Base-by-base conservation (phyloP, 202 grass and related monocot genomes). In the Brachypodium distachyon region DNA sequence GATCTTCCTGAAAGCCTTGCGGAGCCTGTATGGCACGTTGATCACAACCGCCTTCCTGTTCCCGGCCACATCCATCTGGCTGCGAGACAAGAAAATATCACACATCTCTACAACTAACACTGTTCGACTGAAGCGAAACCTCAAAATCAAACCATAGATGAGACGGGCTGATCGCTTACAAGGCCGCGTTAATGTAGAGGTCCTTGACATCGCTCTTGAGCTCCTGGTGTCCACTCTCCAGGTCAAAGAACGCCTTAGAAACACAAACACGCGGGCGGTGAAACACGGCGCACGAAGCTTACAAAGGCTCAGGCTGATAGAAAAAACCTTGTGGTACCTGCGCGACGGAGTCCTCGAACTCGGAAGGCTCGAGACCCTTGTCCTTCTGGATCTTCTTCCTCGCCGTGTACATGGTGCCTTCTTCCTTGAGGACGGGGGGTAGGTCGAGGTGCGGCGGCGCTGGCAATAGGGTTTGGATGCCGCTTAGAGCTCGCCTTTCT, bases 351-450 rank as follows among this genome's bases (percentile, higher is more conserved):
- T 93, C 90, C 84, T 93, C 91, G 69, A 93, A 81, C 70, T 93
- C 91, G 19, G 87, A 77, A 4, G 91, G 87, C 60, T 90, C 91
- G 4, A 85, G 36, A 61, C 79, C 91, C 91, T 93, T 93, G 2
- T 93, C 91, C 87, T 93, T 93, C 71, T 87, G 91, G 65, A 93
- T 93, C 82, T 93, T 93, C 84, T 74, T 93, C 78, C 84, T 87
- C 23, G 91, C 91, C 36, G 87, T 90, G 48, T 83, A 93, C 91
- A 93, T 93, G 52, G 52, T 55, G 52, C 23, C 23, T 55, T 55
- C 12, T 55, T 55, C 23, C 52, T 55, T 55, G 52, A 23, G 3
- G 23, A 4, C 27, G 52, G 25, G 52, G 6, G 21, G 23, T 25
- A 11, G 8, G 22, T 26, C 3, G 51, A 54, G 22, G 22, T 1